These are phyloP conservation scores for Meira miltonrushii DNA, from an alignment of 1,284 basidiomycete genomes.

Conservation along the genomic window DNA sequence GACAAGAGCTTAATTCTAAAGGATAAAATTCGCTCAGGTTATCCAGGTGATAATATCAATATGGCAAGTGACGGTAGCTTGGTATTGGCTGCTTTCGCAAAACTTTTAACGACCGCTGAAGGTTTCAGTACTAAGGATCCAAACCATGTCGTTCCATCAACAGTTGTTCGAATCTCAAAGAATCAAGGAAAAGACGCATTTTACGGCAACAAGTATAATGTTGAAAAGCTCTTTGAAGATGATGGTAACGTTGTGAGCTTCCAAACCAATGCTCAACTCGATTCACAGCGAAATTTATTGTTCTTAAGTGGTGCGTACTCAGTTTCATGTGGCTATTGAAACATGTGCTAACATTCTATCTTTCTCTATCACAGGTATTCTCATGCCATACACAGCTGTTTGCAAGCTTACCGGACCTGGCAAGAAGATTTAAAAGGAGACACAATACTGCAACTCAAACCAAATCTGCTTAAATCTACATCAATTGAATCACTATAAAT, in stretches of 20 bases:
- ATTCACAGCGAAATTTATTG: conserved; percentile 13
- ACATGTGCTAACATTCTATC: too few species aligned
- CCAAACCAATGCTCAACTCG: conserved; percentile 25
- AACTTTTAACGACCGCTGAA: conserved; percentile 19
- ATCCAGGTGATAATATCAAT: conserved; percentile 33
- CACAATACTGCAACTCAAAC: too few species aligned
- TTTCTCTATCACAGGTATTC: too few species aligned
- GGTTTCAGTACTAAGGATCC: conserved; percentile 26
- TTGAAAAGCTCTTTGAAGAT: conserved; percentile 35
- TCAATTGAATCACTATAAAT: not conserved
- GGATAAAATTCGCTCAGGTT: conserved; percentile 30
- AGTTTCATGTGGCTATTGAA: too few species aligned
- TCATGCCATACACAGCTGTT: too few species aligned
- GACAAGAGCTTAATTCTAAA: conserved; percentile 19
- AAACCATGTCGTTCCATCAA: conserved; percentile 15
- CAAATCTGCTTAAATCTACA: not conserved
- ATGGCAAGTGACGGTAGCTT: conserved; percentile 32
- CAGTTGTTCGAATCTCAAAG: conserved; percentile 28
- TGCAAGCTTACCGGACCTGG: too few species aligned
- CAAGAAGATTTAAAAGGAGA: too few species aligned
- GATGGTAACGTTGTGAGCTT: conserved; percentile 14
- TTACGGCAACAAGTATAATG: conserved; percentile 39
- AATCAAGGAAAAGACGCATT: conserved; percentile 30
- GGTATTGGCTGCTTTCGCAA: conserved; percentile 27
- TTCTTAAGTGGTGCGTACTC: conserved; percentile 13